A percentile compares a stretch with the other conserved stretches of the same genome.
These are phyloP conservation scores for Vaccinium corymbosum DNA, from an alignment of 148 eudicot species.

Conservation along the genomic window DNA sequence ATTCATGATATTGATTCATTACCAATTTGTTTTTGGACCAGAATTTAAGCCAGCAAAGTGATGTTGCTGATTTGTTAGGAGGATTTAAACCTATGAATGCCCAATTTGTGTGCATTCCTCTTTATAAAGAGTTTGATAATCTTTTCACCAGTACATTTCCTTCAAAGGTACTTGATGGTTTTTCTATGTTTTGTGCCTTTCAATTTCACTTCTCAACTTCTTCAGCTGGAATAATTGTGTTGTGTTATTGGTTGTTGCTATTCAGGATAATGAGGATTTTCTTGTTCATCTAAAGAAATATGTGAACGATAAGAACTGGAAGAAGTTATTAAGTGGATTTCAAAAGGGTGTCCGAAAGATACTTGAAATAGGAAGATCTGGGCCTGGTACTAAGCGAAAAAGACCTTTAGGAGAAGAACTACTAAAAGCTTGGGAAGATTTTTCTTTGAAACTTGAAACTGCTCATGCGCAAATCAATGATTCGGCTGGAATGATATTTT, in stretches of 20 bases:
- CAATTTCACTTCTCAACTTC: neutral
- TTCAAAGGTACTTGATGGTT: slow-evolving; percentile 43
- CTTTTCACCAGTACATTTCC: slow-evolving; percentile 54
- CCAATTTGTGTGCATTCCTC: slow-evolving; percentile 65
- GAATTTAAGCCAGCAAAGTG: slow-evolving; percentile 99
- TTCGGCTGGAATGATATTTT: slow-evolving; percentile 85
- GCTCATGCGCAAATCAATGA: slow-evolving; percentile 55
- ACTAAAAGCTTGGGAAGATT: slow-evolving; percentile 49
- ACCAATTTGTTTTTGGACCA: slow-evolving; percentile 29
- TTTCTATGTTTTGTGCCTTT: neutral
- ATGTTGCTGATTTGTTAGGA: slow-evolving; percentile 85
- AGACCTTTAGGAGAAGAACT: slow-evolving; percentile 50
- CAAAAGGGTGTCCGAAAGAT: slow-evolving; percentile 41
- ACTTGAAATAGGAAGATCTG: slow-evolving; percentile 31
- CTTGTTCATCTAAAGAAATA: slow-evolving; percentile 41
- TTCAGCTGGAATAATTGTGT: slow-evolving; percentile 9
- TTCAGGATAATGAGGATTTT: slow-evolving; percentile 49
- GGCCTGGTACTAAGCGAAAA: slow-evolving; percentile 62
- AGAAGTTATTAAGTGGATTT: slow-evolving; percentile 45
- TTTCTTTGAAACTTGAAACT: slow-evolving; percentile 58
- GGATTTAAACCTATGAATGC: slow-evolving; percentile 90
- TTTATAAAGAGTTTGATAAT: slow-evolving; percentile 70
- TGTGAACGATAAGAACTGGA: slow-evolving; percentile 60
- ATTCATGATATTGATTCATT: slow-evolving; percentile 11
- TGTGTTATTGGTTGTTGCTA: slow-evolving; percentile 12